phyloP scores from a whole-genome alignment of 2,329 filamentous ascomycete species.

The Calonectria multiphialidica region DNA sequence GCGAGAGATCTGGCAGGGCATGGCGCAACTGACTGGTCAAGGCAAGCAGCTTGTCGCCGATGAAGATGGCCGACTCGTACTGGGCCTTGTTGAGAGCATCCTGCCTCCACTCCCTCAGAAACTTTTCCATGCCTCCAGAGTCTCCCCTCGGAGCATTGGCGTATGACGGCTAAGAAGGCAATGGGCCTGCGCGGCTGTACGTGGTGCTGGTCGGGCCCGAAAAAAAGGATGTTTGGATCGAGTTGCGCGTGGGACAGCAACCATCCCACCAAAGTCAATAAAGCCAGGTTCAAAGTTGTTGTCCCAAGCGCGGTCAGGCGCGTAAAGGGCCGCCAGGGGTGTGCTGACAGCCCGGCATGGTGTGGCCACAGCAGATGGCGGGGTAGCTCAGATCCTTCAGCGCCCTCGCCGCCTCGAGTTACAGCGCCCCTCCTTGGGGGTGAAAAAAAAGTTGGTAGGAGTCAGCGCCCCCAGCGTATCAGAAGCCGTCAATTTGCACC shows the following conservation, averaged over 20 bases:
- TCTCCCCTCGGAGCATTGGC: slow-evolving; percentile 17
- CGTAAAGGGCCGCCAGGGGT: slow-evolving; percentile 34
- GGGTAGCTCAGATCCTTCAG: slow-evolving; percentile 42
- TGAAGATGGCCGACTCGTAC: slow-evolving; percentile 95
- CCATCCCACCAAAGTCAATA: slow-evolving; percentile 42
- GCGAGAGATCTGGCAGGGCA: not conserved
- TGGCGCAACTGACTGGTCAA: slow-evolving; percentile 80
- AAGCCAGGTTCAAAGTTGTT: slow-evolving; percentile 16
- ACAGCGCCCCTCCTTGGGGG: slow-evolving; percentile 23
- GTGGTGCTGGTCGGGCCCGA: not conserved
- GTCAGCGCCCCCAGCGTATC: slow-evolving; percentile 34
- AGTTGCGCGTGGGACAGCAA: slow-evolving; percentile 25
- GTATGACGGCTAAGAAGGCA: not conserved
- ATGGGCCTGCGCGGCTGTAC: not conserved
- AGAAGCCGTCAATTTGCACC: slow-evolving; percentile 42
- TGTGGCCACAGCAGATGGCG: slow-evolving; percentile 42
- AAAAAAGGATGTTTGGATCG: slow-evolving; percentile 32
- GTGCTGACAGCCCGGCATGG: slow-evolving; percentile 36
- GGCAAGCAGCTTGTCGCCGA: slow-evolving; percentile 95
- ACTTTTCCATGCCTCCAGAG: slow-evolving; percentile 80
- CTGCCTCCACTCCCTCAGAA: slow-evolving; percentile 93
- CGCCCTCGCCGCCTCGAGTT: slow-evolving; percentile 9
- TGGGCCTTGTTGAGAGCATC: slow-evolving; percentile 96
- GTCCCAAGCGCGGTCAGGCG: slow-evolving; percentile 26
- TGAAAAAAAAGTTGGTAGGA: slow-evolving; percentile 38